Base-by-base conservation (phyloP, 306 rosid genomes). In the Alnus rubra region DNA sequence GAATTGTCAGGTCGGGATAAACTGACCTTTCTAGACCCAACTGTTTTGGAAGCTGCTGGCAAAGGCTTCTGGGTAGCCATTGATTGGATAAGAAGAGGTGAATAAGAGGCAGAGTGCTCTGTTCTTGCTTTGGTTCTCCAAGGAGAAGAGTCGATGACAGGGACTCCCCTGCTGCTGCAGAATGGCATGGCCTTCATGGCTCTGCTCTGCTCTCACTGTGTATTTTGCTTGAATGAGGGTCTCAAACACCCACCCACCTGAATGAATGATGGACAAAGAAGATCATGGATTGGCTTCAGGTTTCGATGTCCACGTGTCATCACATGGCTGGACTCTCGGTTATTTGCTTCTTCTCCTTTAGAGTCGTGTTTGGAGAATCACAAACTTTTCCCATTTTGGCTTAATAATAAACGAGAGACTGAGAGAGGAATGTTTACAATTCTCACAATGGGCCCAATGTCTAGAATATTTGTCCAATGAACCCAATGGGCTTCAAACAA, bases 51-150 rank as follows among this genome's bases (percentile, higher is more conserved):
- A 18, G 86, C 91, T 1, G 91, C 84, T 2, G 94, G 88, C 37
- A 81, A 74, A 35, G 98, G 82, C 64, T 91, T 93, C 83, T 83
- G 88, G 80, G 94, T 69, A 44, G 94, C 94, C 98, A 90, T 90
- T 81, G 93, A 90, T 63, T 82, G 86, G 77, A 90, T 79, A 31
- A 74, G 87, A 0, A 89, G 78, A 47, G 90, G 87, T 1, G 90
- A 80, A 63, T 70, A 79, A 44, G 85, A 56, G 3, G 86, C 23
- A 47, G 49, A 50, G 42, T 77, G 77, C 9, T 37, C 51, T 31
- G 48, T 6, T 47, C 63, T 69, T 18, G 76, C 44, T 69, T 23
- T 69, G 15, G 42, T 51, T 72, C 71, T 77, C 30, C 63, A 3
- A 10, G 82, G 49, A 67, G 81, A 58, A 49, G 86, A 80, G 62